These are phyloP conservation scores for Wickerhamomyces sp. DNA, from an alignment of 1,139 yeast genomes.

Conservation along the genomic window DNA sequence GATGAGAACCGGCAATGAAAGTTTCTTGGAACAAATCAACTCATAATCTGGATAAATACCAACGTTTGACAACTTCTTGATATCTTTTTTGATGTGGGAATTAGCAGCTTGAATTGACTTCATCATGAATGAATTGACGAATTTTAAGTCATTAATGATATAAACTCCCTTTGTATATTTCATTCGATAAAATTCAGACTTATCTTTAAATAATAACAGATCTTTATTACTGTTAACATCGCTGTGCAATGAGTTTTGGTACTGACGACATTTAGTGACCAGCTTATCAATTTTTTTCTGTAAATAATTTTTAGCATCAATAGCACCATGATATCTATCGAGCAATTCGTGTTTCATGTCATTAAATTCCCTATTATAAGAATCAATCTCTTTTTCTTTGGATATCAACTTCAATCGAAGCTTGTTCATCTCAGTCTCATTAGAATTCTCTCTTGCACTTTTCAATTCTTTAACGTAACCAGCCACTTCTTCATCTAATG, in stretches of 20 bases:
- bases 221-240: conserved; percentile 7
- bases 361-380: conserved; percentile 19
- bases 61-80: conserved; percentile 39
- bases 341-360: conserved; percentile 28
- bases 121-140: conserved; percentile 47
- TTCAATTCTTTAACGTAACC: not conserved
- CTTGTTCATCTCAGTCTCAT: conserved; percentile 7
- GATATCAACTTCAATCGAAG: conserved; percentile 13
- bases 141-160: conserved; percentile 44
- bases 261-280: conserved; percentile 15
- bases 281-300: conserved; percentile 20
- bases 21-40: conserved; percentile 24
- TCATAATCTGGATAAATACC: conserved; percentile 51
- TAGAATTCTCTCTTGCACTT: not conserved
- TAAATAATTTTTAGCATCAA: conserved; percentile 18
- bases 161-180: conserved; percentile 23
- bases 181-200: conserved; percentile 23
- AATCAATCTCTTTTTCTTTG: conserved; percentile 14
- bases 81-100: conserved; percentile 35
- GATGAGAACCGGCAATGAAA: conserved; percentile 39
- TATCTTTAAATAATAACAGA: conserved; percentile 14
- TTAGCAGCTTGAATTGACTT: conserved; percentile 44
- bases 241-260: conserved; percentile 9
- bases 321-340: conserved; percentile 19
- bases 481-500: conserved; percentile 4